Evolutionary conservation across 2,329 filamentous ascomycete genomes (phyloP), one percentile per base, ranked within the genome.

Genomic region (Leptographium wingfieldii): DNA sequence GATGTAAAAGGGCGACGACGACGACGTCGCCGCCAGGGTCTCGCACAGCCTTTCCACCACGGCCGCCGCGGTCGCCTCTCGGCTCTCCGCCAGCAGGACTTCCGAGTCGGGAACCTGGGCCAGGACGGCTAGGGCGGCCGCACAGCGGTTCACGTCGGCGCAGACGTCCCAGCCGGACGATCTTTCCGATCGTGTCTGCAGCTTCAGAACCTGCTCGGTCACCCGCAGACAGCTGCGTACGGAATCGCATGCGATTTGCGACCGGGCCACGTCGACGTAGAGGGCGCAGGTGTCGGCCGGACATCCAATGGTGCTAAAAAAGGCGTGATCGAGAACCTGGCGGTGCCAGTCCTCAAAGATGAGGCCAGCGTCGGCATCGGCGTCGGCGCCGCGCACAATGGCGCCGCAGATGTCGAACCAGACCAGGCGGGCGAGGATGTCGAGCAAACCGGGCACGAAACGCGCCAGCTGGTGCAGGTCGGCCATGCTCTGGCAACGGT

Each of bases 281-380:
- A 74, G 62, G n/a, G 69, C 65, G 35, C 73, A 75, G 0, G 71
- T 70, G 38, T 74, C 72, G 1, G 67, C 52, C 0, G 71, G 70
- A 57, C 73, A 74, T 1, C 73, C 74, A 0, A 76, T 71, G 2
- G 67, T 68, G 3, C 65, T 64, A 25, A 75, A 73, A 38, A 75
- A 74, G 1, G 56, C 58, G 25, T 51, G 61, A 22, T 68, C 65
- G 1, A 67, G 66, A 0, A 76, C 67, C 11, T 69, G 65, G 7
- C 71, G 72, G 62, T 75, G 73, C 73, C 73, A 76, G 63, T 72
- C 69, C 27, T 73, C 71, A 56, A 76, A 76, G 25, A 75, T 72
- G 19, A 70, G 61, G 57, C 40, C 66, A 31, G 14, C 27, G 35
- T 38, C 43, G 52, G 14, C 31, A 49, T 22, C 51, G 3, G 48